Base-by-base conservation (phyloP, 1,139 yeast species). In the Wickerhamomyces sp. region DNA sequence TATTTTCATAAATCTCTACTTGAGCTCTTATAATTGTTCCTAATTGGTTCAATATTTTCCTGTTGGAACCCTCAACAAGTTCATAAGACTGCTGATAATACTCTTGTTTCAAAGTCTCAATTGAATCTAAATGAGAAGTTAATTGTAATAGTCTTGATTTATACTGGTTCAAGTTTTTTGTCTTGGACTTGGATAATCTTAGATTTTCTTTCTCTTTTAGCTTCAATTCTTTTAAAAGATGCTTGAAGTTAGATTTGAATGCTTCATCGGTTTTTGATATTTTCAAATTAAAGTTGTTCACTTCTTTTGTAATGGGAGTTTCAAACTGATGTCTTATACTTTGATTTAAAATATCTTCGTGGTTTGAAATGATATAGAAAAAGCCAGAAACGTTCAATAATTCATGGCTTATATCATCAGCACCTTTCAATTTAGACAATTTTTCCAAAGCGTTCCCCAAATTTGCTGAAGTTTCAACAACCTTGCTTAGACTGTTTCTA, bases 11-110 rank as follows among this genome's bases (percentile, higher is more conserved):
- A 6, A 87, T 77, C 53, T 86, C 94, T 26, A 88, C 76, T 54
- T 87, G 92, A 2, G 94, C 92, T 38, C 88, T 65, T 3, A 86
- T 78, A 8, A 84, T 67, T 0, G 84, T 72, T 1, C 89, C 85
- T 1, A 87, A 72, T 43, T 71, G 68, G 10, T 64, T 59, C 32
- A 85, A 63, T 9, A 85, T 65, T 27, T 70, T 65, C 17, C 67
- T 33, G 19, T 41, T 67, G 35, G 81, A 78, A 39, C 86, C 72
- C 3, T 74, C 68, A 6, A 84, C 78, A 31, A 80, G 70, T 29
- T 74, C 77, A 48, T 69, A 75, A n/a, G 79, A 67, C 14, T 71
- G 68, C 40, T 72, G 70, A 58, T 83, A 84, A 57, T 84, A 85
- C 41, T 81, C 88, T 55, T 81, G 84, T 58, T 86, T 86, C 42